Conservation (phyloP, 805 yeast genomes). For the Wickerhamiella sergipiensis region DNA sequence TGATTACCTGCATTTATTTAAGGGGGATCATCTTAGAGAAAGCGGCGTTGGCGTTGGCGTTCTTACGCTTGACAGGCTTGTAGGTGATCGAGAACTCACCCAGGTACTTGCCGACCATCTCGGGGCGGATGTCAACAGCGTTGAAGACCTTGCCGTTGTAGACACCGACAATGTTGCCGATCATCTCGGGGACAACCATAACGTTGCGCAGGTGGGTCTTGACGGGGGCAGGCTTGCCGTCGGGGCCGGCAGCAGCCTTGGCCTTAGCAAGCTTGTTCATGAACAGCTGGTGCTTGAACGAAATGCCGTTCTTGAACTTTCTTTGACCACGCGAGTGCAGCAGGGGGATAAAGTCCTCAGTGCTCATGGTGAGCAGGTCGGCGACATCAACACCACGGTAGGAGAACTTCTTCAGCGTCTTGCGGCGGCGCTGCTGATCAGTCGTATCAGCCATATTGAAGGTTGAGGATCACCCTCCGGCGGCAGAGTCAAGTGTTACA, state of each 20-base stretch:
- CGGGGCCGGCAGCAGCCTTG: conserved; percentile 58
- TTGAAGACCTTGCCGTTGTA: conserved; percentile 99
- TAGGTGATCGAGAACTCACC: conserved; percentile 99
- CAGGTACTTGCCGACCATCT: conserved; percentile 99
- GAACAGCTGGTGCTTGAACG: conserved; percentile 87
- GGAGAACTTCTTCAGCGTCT: conserved; percentile 94
- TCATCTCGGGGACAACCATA: conserved; percentile 99
- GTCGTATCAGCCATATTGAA: conserved; percentile 20
- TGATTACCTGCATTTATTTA: conserved; percentile 11
- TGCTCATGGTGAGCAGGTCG: conserved; percentile 82
- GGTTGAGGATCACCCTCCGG: not conserved
- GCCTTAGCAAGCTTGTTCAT: conserved; percentile 97
- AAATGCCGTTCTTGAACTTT: conserved; percentile 97
- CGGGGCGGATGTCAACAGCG: conserved; percentile 97
- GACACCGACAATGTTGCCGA: conserved; percentile 95
- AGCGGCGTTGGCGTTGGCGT: conserved; percentile 21
- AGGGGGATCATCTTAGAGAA: conserved; percentile 21
- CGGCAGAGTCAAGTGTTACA: not conserved
- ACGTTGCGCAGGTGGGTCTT: conserved; percentile 99
- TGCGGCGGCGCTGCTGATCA: conserved; percentile 30
- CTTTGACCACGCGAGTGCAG: conserved; percentile 99
- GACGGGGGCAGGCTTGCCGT: conserved; percentile 95
- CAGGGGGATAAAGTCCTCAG: conserved; percentile 93
- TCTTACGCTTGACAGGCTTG: conserved; percentile 99
- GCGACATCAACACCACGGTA: conserved; percentile 98